phyloP scores from a whole-genome alignment of 192 early-diverging fungal species.

The Jimgerdemannia flammicorona region DNA sequence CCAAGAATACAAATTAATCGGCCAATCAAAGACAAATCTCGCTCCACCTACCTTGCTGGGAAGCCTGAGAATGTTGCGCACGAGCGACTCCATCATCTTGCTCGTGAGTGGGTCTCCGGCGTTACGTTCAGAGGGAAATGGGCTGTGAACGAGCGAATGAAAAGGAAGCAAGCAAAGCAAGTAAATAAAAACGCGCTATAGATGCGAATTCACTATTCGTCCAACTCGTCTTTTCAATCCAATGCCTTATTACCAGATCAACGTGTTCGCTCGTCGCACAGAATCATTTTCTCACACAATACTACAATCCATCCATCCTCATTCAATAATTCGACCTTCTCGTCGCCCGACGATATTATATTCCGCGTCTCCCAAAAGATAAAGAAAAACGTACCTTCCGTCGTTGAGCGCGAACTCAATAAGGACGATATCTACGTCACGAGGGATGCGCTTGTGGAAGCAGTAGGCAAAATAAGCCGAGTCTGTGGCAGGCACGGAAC shows the following conservation, averaged over 20 bases:
- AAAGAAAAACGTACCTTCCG: constrained; percentile 14
- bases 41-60: constrained; percentile 11
- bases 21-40: background rate
- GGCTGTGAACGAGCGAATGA: background rate
- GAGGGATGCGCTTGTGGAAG: constrained; percentile 12
- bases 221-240: no score
- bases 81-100: constrained; percentile 20
- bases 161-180: background rate
- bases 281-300: no score
- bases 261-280: no score
- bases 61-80: constrained; percentile 14
- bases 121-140: constrained; percentile 9
- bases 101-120: constrained; percentile 1
- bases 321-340: no score
- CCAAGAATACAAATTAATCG: no score
- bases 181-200: no score
- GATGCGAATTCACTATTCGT: no score
- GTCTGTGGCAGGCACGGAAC: constrained; percentile 10
- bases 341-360: no score
- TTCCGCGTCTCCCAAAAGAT: background rate
- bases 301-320: no score
- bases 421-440: constrained; percentile 14
- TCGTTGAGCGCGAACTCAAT: constrained; percentile 16
- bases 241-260: no score
- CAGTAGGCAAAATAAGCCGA: constrained; percentile 17